Percentiles rank a stretch among this genome's conserved stretches.
Conservation (phyloP, 495 filamentous ascomycete genomes). For the Lasiosphaeriaceae sp. region DNA sequence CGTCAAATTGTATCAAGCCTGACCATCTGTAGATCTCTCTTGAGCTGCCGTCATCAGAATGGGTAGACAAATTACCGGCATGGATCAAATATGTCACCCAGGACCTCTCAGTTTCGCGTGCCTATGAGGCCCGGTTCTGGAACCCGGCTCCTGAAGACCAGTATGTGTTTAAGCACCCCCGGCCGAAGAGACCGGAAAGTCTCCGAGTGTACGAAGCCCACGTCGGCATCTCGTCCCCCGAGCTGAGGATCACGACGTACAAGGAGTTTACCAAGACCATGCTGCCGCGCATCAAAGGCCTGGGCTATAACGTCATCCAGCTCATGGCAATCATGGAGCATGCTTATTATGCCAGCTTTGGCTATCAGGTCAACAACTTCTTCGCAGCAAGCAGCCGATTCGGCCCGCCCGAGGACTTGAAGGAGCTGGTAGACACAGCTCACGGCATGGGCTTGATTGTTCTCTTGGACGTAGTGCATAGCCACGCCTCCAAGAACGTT, state of each 20-base stretch:
- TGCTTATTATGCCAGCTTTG: slow-evolving; percentile 98
- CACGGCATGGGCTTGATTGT: slow-evolving; percentile 90
- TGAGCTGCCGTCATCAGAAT: slow-evolving; percentile 70
- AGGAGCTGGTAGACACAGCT: slow-evolving; percentile 93
- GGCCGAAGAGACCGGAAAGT: slow-evolving; percentile 80
- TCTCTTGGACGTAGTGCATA: slow-evolving; percentile 93
- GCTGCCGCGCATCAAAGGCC: slow-evolving; percentile 81
- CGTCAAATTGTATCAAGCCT: background rate
- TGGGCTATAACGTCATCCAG: slow-evolving; percentile 97
- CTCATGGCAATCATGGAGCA: slow-evolving; percentile 99
- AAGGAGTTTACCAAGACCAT: slow-evolving; percentile 94
- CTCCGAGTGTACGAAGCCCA: slow-evolving; percentile 95
- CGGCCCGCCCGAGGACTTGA: slow-evolving; percentile 89
- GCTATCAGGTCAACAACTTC: slow-evolving; percentile 98
- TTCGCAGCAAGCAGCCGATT: slow-evolving; percentile 97
- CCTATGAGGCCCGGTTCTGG: slow-evolving; percentile 96
- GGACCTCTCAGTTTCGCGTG: slow-evolving; percentile 79
- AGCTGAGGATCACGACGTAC: slow-evolving; percentile 83
- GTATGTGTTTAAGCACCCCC: slow-evolving; percentile 78
- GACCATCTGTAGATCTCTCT: slow-evolving; percentile 65
- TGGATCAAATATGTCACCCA: slow-evolving; percentile 98
- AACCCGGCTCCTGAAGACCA: slow-evolving; percentile 72
- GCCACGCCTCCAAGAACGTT: slow-evolving; percentile 96
- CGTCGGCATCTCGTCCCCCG: slow-evolving; percentile 93
- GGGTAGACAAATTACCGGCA: slow-evolving; percentile 83